Conservation (phyloP, 2,329 filamentous ascomycete genomes). For the Sporothrix dimorphospora region DNA sequence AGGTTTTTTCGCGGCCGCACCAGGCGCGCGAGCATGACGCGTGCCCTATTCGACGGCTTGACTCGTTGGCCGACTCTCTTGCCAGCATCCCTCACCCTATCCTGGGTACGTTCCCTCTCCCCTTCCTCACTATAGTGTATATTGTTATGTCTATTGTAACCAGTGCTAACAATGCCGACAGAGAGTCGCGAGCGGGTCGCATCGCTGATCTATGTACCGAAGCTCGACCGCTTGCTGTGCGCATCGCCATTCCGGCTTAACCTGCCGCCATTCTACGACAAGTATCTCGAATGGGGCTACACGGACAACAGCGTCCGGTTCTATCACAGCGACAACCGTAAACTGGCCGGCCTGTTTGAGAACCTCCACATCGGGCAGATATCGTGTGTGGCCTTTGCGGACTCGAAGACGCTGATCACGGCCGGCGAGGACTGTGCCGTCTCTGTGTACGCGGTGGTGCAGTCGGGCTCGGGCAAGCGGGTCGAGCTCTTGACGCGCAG, state of each 20-base stretch:
- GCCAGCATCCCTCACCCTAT: slow-evolving; percentile 78
- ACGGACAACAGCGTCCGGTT: slow-evolving; percentile 92
- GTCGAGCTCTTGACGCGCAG: slow-evolving; percentile 80
- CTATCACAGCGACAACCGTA: slow-evolving; percentile 76
- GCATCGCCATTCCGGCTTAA: slow-evolving; percentile 84
- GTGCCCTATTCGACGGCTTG: slow-evolving; percentile 69
- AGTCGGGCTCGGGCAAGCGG: slow-evolving; percentile 61
- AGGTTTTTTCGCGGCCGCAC: slow-evolving; percentile 85
- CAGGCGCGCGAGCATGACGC: slow-evolving; percentile 71
- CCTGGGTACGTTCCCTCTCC: slow-evolving; percentile 56
- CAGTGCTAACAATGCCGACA: slow-evolving; percentile 32
- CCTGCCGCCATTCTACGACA: slow-evolving; percentile 82
- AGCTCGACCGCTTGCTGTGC: slow-evolving; percentile 80
- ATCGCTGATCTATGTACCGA: slow-evolving; percentile 75
- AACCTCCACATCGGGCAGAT: slow-evolving; percentile 92
- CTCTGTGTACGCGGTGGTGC: slow-evolving; percentile 78
- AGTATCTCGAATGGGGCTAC: slow-evolving; percentile 95
- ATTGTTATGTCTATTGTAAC: background rate
- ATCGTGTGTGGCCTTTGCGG: slow-evolving; percentile 79
- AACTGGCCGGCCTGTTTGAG: slow-evolving; percentile 85
- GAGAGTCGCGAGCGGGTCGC: slow-evolving; percentile 78
- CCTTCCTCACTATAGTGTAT: background rate
- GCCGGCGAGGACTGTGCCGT: slow-evolving; percentile 91
- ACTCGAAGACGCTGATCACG: slow-evolving; percentile 88
- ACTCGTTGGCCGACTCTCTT: slow-evolving; percentile 75